Conservation (phyloP, 768 basidiomycete species). For the Agaricus subrufescens region DNA sequence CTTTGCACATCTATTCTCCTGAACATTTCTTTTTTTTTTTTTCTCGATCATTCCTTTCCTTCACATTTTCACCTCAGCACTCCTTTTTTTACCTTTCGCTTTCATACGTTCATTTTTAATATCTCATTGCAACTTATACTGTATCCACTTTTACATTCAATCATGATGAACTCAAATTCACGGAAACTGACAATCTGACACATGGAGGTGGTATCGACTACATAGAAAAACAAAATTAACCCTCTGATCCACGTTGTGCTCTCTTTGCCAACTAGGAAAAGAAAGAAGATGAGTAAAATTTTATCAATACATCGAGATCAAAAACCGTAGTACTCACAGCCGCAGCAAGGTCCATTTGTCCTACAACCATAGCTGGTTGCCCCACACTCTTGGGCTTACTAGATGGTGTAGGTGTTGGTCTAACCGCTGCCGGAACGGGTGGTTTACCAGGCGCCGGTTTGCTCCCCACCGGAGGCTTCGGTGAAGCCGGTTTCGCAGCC, state of each 20-base stretch:
- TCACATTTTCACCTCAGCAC: background rate
- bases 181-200: background rate
- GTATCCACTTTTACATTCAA: background rate
- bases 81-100: background rate
- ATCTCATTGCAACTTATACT: background rate
- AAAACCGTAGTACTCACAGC: conserved; percentile 47
- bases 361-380: conserved; percentile 38
- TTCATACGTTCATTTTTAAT: background rate
- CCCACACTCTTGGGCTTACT: conserved; percentile 34
- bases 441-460: conserved; percentile 48
- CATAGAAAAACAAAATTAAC: conserved; percentile 14
- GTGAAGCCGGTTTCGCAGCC: conserved; percentile 40
- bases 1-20: background rate
- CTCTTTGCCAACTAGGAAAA: conserved; percentile 65
- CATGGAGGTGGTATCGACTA: background rate
- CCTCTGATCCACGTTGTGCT: conserved; percentile 59
- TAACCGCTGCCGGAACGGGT: conserved; percentile 52
- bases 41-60: background rate
- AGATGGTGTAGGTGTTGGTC: conserved; percentile 38
- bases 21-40: background rate
- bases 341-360: conserved; percentile 80
- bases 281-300: background rate
- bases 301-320: background rate
- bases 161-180: background rate
- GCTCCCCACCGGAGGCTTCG: conserved; percentile 43